Base-by-base conservation (phyloP, 768 basidiomycete species). In the Leccinum subgranulosum region DNA sequence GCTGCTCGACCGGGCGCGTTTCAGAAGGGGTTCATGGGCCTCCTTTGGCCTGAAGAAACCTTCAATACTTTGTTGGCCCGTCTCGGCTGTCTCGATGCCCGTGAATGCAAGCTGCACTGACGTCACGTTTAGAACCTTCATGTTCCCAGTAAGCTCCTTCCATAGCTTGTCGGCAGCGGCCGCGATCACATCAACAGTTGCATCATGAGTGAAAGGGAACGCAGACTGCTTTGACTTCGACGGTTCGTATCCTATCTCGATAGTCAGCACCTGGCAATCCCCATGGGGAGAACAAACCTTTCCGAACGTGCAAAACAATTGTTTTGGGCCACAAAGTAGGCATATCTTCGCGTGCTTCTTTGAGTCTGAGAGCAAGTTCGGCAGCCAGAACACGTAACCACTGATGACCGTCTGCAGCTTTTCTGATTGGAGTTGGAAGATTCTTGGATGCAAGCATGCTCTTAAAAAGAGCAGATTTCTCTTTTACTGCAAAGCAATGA, bases 381-480 rank as follows among this genome's bases (percentile, higher is more conserved):
- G 94, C 91, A 33, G 94, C 88, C 27, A 98, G 82, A 10, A 98
- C 88, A 10, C 88, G 81, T 48, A 99, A 83, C 97, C 97, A 98
- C 55, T 93, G 92, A 47, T 83, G 79, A 1, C 93, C 95, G 58
- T 94, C 87, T 3, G 84, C 78, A 14, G 81, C 74, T 43, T 84
- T 87, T 6, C 80, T 88, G 23, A 98, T 84, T 0, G 90, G 83
- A 33, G 85, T 83, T 0, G 88, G 85, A 23, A 98, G 81, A 66
- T 98, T 98, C 72, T 99, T 99, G n/a, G 93, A 88, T 0, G 94
- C 92, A 53, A 94, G 75, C 96, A 98, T 98, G 65, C 91, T 93
- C 76, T 97, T 98, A 60, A 83, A 87, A 29, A 89, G 74, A 0
- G 79, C 76, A 15, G 86, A 79, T 71, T 92, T 92, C 67, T 92